Base-by-base conservation (phyloP, 768 basidiomycete species). In the Lactarius vividus region DNA sequence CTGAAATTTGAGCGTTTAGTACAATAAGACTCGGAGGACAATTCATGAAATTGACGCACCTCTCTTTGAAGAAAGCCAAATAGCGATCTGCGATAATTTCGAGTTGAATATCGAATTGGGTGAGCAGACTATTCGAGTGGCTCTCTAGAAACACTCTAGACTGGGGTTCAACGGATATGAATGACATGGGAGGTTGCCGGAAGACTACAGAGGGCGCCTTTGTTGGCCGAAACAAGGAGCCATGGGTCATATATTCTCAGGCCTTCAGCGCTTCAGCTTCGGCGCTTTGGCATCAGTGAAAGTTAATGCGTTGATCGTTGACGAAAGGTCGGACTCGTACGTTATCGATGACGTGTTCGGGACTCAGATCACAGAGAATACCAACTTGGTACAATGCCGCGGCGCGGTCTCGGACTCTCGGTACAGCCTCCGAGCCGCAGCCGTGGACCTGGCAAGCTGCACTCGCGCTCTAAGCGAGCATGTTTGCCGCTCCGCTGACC, bases 401-500 rank as follows among this genome's bases (percentile, higher is more conserved):
- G 33, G 2, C 88, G 97, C 8, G 97, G 9, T 95, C 93, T 18
- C 97, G 98, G 75, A 97, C 9, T 95, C 93, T 18, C 97, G 98
- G 75, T 98, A 98, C 75, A 84, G 97, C 13, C 85, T 99, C 29
- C 33, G 9, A 2, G 33, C 9, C 33, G 97, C n/a, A n/a, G n/a
- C 96, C 2, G 91, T 95, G 20, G 97, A 99, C 75, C 98, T 3
- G 89, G 91, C 20, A 82, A n/a, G n/a, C 93, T 58, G 97, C 97
- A 0, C 83, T 99, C 68, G 81, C 90, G 10, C 82, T 99, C 23
- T 98, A 96, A 74, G 84, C 87, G 4, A 92, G 92, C 20, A 97
- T 97, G 90, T 82, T 98, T 65, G 82, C 85, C 46, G 86, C 88
- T 1, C 96, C 89, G 26, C 77, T 96, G 69, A 81, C 87, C 0